A percentile compares a stretch with the other conserved stretches of the same genome.
Conservation (phyloP, 805 yeast genomes). For the Cyberlindnera amylophila region DNA sequence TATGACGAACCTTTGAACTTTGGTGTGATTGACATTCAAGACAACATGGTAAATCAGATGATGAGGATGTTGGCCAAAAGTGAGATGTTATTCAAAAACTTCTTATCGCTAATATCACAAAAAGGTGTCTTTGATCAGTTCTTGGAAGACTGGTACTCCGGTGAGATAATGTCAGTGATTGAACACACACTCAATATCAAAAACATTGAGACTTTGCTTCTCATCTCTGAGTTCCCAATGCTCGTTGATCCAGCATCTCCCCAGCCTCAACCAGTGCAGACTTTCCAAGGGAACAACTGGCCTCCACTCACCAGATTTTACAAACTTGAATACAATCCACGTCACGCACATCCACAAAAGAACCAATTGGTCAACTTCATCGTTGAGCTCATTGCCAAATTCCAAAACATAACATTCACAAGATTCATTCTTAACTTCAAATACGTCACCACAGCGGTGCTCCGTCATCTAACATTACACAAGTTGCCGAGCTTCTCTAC, state of each 20-base stretch:
- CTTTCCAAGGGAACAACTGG: not conserved
- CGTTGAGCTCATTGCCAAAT: constrained; percentile 6
- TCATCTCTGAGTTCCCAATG: constrained; percentile 9
- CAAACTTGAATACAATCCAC: constrained; percentile 1
- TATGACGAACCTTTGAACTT: constrained; percentile 9
- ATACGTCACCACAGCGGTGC: constrained; percentile 12
- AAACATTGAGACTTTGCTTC: not conserved
- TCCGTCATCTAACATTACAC: constrained; percentile 14
- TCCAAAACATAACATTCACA: constrained; percentile 4
- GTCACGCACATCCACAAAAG: constrained; percentile 5
- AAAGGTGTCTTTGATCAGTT: constrained; percentile 6
- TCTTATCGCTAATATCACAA: not conserved
- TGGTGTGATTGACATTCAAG: not conserved
- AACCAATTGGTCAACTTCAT: constrained; percentile 13
- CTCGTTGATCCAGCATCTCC: constrained; percentile 4
- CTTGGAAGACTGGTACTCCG: constrained; percentile 15
- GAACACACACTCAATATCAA: not conserved
- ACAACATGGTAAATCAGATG: constrained; percentile 1
- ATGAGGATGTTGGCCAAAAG: constrained; percentile 13
- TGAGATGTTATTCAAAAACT: constrained; percentile 14
- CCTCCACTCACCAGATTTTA: constrained; percentile 8
- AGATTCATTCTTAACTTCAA: constrained; percentile 15
- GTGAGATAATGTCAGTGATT: constrained; percentile 5
- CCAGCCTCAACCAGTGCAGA: not conserved
- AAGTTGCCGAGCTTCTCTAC: constrained; percentile 14